Evolutionary conservation across 1,284 basidiomycete genomes (phyloP).

Genomic region (Termitomyces sp.): DNA sequence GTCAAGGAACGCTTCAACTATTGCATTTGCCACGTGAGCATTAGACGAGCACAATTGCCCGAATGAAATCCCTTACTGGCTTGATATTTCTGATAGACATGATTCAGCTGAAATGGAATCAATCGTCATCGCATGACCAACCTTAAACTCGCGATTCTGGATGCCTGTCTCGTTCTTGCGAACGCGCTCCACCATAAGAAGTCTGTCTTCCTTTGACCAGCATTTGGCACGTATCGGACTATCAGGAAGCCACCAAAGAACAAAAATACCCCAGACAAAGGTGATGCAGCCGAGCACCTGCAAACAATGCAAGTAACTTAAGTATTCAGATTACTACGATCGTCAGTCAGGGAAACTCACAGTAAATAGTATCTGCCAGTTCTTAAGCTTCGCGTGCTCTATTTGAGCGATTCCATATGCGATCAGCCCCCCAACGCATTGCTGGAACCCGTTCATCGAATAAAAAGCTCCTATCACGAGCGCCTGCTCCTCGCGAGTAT

Average conservation of each 20-base stretch:
- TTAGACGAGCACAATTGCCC: neutral
- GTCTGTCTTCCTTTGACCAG: conserved; percentile 42
- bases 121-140: conserved; percentile 8
- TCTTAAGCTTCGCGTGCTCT: conserved; percentile 36
- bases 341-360: conserved; percentile 22
- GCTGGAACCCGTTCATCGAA: conserved; percentile 50
- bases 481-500: conserved; percentile 46
- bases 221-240: conserved; percentile 47
- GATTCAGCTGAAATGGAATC: neutral
- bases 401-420: conserved; percentile 49
- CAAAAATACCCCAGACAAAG: conserved; percentile 46
- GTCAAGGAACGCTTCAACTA: conserved; percentile 45
- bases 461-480: conserved; percentile 47
- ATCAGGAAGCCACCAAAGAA: conserved; percentile 48
- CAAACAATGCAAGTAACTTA: neutral
- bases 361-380: conserved; percentile 51
- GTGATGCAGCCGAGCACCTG: conserved; percentile 43
- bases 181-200: conserved; percentile 53
- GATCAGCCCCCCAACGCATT: conserved; percentile 48
- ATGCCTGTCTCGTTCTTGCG: conserved; percentile 51
- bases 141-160: conserved; percentile 52
- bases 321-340: neutral
- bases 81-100: conserved; percentile 32
- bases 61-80: conserved; percentile 23
- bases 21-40: neutral